A percentile compares a stretch with the other conserved stretches of the same genome.
Evolutionary conservation across 371 early-diverging fungal species (phyloP).

Genomic region (Sporodiniella umbellata): DNA sequence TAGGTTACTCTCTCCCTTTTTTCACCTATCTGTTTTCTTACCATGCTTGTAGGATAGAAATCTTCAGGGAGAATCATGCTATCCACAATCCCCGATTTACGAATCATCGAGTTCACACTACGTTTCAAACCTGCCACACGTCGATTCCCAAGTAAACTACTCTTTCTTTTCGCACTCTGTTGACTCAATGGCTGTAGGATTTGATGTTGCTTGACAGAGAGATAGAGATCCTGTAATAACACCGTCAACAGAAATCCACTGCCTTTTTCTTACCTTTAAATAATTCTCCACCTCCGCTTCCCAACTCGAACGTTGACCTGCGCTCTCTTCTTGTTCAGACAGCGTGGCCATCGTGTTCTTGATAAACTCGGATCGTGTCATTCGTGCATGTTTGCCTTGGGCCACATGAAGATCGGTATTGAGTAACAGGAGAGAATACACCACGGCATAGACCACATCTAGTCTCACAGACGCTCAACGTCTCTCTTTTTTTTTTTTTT

Average conservation of each 20-base stretch:
- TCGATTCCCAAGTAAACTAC: conserved; percentile 26
- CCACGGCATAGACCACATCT: conserved; percentile 83
- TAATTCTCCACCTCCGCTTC: conserved; percentile 30
- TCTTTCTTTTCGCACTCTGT: conserved; percentile 15
- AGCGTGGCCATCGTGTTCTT: conserved; percentile 58
- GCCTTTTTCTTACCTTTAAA: conserved; percentile 25
- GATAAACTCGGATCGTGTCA: conserved; percentile 63
- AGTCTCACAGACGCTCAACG: too few relatives aligned
- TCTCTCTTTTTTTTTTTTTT: conserved; percentile 1
- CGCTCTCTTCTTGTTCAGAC: conserved; percentile 34
- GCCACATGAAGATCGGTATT: conserved; percentile 93
- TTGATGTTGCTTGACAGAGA: conserved; percentile 57
- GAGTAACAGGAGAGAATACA: conserved; percentile 82
- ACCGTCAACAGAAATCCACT: not conserved
- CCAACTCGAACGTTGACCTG: too few relatives aligned
- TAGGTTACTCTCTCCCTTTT: too few relatives aligned
- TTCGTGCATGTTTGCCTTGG: conserved; percentile 63
- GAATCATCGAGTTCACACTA: conserved; percentile 25
- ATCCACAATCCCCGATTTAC: conserved; percentile 22
- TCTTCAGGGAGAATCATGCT: conserved; percentile 12
- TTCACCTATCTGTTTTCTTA: not conserved
- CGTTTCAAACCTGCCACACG: conserved; percentile 24
- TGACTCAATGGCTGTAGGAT: conserved; percentile 58
- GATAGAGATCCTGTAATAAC: conserved; percentile 70
- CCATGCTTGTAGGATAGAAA: not conserved